Conservation (phyloP, 768 basidiomycete genomes). For the Suillus decipiens region DNA sequence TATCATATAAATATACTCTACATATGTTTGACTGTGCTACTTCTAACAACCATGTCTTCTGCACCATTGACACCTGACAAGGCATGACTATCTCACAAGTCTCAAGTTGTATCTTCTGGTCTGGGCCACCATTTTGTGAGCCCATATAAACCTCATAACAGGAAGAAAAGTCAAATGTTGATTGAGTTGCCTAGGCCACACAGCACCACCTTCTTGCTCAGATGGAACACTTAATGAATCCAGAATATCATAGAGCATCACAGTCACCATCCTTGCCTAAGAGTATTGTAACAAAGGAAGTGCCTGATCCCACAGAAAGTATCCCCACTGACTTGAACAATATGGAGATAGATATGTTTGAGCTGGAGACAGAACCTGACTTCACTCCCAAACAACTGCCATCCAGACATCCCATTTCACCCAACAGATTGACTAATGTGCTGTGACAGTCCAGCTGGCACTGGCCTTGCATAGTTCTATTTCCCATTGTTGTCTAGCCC, state of each 20-base stretch:
- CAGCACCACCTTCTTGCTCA: not conserved
- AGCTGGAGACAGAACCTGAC: not conserved
- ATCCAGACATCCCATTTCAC: not conserved
- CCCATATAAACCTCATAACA: constrained; percentile 2
- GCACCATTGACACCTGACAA: not conserved
- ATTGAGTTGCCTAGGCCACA: not conserved
- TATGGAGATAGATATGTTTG: not conserved
- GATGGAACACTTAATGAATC: not conserved
- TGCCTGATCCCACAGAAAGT: not conserved
- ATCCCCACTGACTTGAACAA: not conserved
- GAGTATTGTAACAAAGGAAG: not conserved
- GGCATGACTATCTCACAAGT: not conserved
- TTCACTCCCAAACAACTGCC: not conserved
- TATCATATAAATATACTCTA: not conserved
- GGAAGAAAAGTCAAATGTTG: not conserved
- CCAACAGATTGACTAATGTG: not conserved
- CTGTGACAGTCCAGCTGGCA: too few relatives aligned
- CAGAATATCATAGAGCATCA: not conserved
- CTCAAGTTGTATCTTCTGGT: not conserved
- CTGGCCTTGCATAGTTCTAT: too few relatives aligned
- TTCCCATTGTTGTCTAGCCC: too few relatives aligned
- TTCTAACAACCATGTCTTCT: too few relatives aligned
- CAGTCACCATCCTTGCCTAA: not conserved
- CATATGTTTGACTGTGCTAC: not conserved
- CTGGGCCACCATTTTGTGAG: constrained; percentile 11